Base-by-base conservation (phyloP, 495 filamentous ascomycete genomes). In the Physcia stellaris region DNA sequence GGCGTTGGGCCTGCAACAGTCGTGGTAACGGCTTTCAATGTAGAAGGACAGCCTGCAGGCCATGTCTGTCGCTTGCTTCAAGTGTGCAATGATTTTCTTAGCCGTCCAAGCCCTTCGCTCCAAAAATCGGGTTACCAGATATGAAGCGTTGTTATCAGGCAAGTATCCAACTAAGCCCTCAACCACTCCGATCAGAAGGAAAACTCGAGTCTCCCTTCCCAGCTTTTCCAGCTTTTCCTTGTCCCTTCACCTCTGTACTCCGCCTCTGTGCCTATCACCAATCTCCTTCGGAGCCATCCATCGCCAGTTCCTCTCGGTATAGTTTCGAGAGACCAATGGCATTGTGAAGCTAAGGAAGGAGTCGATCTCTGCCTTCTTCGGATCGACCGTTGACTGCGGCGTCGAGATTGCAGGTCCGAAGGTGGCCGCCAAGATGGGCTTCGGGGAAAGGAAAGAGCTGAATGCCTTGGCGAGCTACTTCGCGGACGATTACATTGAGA, bases 361-460 rank as follows among this genome's bases (percentile, higher is more conserved):
- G 95, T 41, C 92, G 86, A 6, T 92, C 83, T 4, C 87, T 71
- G 3, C 87, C 88, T 15, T 62, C 65, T 9, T 67, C 58, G 1
- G 68, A 64, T 4, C 88, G 76, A 3, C 63, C 61, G 0, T 88
- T 88, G 7, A 94, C 70, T 0, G 72, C 65, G 21, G 73, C 70
- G 11, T 84, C 86, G 47, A 94, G 94, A 31, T 62, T 62, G 41
- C 75, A 77, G n/a, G 79, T 80, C 16, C 88, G 78, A 12, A 88
- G 88, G 50, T 96, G 95, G 7, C 88, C 88, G 15, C 88, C 88
- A 0, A 96, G 67, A 54, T 84, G 94, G 20, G 88, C 88, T 62
- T 96, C 88, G 0, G 88, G 88, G 48, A 94, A 90, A 29, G 94
- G 73, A 13, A 96, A 59, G 36, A 96, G 68, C 50, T 88, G 70